Evolutionary conservation across 2,329 filamentous ascomycete genomes (phyloP).

Genomic region (Sclerotinia subarctica): DNA sequence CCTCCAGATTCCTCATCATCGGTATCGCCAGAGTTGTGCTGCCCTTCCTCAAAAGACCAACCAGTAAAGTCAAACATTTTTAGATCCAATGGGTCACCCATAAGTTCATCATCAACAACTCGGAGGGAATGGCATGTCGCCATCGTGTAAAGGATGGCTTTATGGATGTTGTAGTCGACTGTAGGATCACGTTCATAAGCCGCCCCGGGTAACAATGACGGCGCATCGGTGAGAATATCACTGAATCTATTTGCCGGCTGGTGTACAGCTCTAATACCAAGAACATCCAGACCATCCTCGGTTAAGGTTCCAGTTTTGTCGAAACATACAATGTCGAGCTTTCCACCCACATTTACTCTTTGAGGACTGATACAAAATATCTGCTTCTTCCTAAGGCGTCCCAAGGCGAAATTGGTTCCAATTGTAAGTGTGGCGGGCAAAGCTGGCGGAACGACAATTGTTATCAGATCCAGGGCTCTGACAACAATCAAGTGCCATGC

Average conservation of each 20-base stretch:
- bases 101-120: slow-evolving; percentile 79
- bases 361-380: slow-evolving; percentile 99
- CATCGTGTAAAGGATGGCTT: slow-evolving; percentile 86
- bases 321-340: slow-evolving; percentile 94
- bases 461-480: slow-evolving; percentile 89
- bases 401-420: slow-evolving; percentile 91
- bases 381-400: slow-evolving; percentile 77
- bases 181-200: slow-evolving; percentile 57
- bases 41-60: slow-evolving; percentile 90
- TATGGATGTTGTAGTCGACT: slow-evolving; percentile 57
- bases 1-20: slow-evolving; percentile 73
- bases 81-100: slow-evolving; percentile 90
- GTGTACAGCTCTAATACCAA: slow-evolving; percentile 79
- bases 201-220: slow-evolving; percentile 53
- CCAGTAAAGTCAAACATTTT: slow-evolving; percentile 98
- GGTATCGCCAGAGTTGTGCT: slow-evolving; percentile 59
- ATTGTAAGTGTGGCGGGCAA: slow-evolving; percentile 93
- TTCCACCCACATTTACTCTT: slow-evolving; percentile 92
- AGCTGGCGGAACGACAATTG: slow-evolving; percentile 93
- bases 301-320: slow-evolving; percentile 99
- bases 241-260: slow-evolving; percentile 62
- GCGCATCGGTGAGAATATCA: slow-evolving; percentile 67
- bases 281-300: slow-evolving; percentile 90
- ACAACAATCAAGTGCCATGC: slow-evolving; percentile 90
- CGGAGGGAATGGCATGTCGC: slow-evolving; percentile 93